A percentile compares a stretch with the other conserved stretches of the same genome.
These are phyloP conservation scores for Microbotryum intermedium DNA, from an alignment of 1,284 basidiomycete species.

Conservation along the genomic window DNA sequence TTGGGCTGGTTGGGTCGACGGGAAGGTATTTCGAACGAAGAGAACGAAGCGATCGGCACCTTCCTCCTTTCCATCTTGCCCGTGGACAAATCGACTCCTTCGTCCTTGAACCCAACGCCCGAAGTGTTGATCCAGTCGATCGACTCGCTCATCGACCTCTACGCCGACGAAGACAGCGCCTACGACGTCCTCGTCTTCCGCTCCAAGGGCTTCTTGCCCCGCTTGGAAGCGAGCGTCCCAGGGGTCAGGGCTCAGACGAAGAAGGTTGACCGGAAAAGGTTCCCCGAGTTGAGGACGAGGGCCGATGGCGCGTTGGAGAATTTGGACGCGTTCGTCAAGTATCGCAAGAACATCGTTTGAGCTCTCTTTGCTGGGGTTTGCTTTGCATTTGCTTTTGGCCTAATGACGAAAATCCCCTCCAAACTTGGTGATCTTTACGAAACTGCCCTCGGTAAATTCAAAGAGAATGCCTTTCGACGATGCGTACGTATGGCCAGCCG, in stretches of 20 bases:
- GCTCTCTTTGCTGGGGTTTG: not conserved
- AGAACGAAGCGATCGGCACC: constrained; percentile 52
- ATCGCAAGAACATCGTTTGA: constrained; percentile 53
- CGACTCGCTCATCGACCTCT: constrained; percentile 87
- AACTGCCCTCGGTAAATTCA: too few relatives aligned
- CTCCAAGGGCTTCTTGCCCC: constrained; percentile 49
- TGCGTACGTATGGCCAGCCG: too few relatives aligned
- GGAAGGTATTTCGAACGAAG: constrained; percentile 51
- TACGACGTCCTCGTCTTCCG: constrained; percentile 75
- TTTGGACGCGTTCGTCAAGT: constrained; percentile 77
- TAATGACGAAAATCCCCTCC: too few relatives aligned
- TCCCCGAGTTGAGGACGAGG: constrained; percentile 40
- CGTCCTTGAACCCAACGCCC: constrained; percentile 48
- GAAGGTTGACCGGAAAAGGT: constrained; percentile 47
- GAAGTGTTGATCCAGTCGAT: constrained; percentile 72
- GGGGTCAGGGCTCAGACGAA: constrained; percentile 49
- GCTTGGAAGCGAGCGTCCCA: constrained; percentile 50
- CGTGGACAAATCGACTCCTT: constrained; percentile 54
- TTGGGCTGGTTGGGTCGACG: constrained; percentile 71
- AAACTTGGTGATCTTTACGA: too few relatives aligned
- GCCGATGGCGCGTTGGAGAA: constrained; percentile 59
- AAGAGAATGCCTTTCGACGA: too few relatives aligned
- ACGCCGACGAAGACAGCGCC: constrained; percentile 74
- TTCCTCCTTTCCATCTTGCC: constrained; percentile 3
- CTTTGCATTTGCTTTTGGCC: too few relatives aligned